phyloP scores from a whole-genome alignment of 2,329 filamentous ascomycete genomes.

The Exophiala phaeomuriformis region DNA sequence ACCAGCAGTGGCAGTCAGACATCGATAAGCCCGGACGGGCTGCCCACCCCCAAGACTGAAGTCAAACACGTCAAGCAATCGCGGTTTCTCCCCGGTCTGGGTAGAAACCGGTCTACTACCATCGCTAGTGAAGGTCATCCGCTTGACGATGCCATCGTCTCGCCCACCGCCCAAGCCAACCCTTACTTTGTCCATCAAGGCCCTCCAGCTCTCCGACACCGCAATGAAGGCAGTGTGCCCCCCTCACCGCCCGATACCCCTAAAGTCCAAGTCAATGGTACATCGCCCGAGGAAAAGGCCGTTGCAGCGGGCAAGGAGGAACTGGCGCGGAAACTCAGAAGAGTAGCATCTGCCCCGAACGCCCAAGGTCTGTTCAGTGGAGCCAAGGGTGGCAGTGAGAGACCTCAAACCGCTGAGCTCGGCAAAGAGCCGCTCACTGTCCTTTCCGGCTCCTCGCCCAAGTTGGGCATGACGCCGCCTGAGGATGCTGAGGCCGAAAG shows the following conservation, averaged over 20 bases:
- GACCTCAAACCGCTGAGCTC: constrained; percentile 77
- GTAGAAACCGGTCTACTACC: constrained; percentile 80
- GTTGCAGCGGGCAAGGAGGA: constrained; percentile 84
- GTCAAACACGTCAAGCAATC: constrained; percentile 68
- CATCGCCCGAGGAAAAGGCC: constrained; percentile 57
- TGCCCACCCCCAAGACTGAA: constrained; percentile 49
- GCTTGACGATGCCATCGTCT: constrained; percentile 73
- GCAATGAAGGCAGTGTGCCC: constrained; percentile 87
- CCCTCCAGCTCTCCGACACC: constrained; percentile 83
- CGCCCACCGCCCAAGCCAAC: constrained; percentile 88
- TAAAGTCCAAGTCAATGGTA: constrained; percentile 63
- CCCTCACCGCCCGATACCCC: constrained; percentile 90
- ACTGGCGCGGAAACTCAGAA: constrained; percentile 80
- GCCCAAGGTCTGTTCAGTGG: constrained; percentile 80
- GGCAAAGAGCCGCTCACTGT: constrained; percentile 70
- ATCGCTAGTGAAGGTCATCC: constrained; percentile 88
- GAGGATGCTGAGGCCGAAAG: constrained; percentile 38
- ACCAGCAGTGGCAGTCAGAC: constrained; percentile 47
- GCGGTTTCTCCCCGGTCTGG: constrained; percentile 79
- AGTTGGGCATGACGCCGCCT: constrained; percentile 48
- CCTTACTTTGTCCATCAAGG: constrained; percentile 97
- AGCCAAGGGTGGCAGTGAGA: constrained; percentile 50
- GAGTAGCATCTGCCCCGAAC: constrained; percentile 94
- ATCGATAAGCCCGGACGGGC: constrained; percentile 36
- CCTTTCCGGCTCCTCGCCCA: constrained; percentile 47